Evolutionary conservation across 495 filamentous ascomycete species (phyloP).

Genomic region (Penicillium canariense): DNA sequence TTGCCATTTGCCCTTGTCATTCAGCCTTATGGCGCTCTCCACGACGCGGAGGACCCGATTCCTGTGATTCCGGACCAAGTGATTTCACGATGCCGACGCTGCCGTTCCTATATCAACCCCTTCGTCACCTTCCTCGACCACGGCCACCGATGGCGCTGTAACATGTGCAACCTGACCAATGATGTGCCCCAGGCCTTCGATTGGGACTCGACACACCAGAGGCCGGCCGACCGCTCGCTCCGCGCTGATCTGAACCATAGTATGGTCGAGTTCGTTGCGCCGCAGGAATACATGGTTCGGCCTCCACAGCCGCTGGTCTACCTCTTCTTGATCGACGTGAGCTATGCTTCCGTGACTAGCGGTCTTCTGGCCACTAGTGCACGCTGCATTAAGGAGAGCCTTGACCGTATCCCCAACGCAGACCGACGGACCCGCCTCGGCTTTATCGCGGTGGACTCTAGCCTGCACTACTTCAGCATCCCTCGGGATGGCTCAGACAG

Average conservation of each 20-base stretch:
- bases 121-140: constrained; percentile 96
- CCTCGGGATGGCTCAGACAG: constrained; percentile 82
- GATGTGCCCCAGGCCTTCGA: constrained; percentile 98
- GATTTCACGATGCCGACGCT: constrained; percentile 92
- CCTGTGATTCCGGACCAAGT: constrained; percentile 95
- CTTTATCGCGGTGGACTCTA: constrained; percentile 94
- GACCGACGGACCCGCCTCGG: constrained; percentile 88
- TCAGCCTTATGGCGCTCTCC: constrained; percentile 89
- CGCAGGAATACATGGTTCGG: constrained; percentile 99
- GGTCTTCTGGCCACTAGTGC: constrained; percentile 94
- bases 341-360: constrained; percentile 83
- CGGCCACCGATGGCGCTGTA: constrained; percentile 96
- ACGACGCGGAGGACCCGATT: constrained; percentile 86
- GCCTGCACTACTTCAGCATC: constrained; percentile 92
- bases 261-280: constrained; percentile 94
- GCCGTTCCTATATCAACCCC: constrained; percentile 95
- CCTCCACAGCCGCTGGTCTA: constrained; percentile 98
- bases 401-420: constrained; percentile 96
- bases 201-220: constrained; percentile 90
- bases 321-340: constrained; percentile 95
- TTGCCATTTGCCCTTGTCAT: constrained; percentile 94
- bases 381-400: constrained; percentile 88
- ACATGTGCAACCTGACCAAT: constrained; percentile 99
- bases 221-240: constrained; percentile 85
- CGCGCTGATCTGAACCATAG: constrained; percentile 88